Conservation (phyloP, 495 filamentous ascomycete genomes). For the Lasiosphaeria ovina region DNA sequence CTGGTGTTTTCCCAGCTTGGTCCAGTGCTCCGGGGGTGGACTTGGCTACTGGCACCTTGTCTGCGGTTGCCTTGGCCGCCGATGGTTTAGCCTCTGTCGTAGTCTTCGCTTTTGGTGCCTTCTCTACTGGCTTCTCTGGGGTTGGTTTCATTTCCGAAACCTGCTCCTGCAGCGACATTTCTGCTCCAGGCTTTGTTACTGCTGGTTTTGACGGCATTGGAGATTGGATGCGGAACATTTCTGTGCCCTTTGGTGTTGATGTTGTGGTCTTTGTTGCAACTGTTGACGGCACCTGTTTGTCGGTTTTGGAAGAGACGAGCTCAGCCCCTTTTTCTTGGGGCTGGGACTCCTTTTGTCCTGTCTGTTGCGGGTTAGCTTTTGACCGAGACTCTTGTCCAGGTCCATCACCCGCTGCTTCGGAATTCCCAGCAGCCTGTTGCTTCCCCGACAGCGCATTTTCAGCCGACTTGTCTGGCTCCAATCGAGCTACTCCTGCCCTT, state of each 20-base stretch:
- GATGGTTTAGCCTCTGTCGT: neutral
- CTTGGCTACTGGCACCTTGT: neutral
- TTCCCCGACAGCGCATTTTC: neutral
- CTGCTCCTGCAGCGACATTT: neutral
- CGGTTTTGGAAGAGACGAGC: no score
- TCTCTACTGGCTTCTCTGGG: neutral
- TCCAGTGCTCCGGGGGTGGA: neutral
- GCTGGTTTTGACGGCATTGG: neutral
- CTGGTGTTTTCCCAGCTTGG: neutral
- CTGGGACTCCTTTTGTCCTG: no score
- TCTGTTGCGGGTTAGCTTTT: no score
- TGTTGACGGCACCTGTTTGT: no score
- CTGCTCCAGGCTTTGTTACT: neutral
- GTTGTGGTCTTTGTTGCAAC: neutral
- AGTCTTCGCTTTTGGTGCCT: neutral
- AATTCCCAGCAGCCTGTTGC: neutral
- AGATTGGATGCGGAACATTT: neutral
- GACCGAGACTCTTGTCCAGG: neutral
- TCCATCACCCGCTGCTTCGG: neutral
- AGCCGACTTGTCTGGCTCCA: neutral
- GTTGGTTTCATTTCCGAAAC: neutral
- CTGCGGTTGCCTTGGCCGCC: neutral
- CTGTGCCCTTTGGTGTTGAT: neutral
- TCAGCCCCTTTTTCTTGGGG: no score
- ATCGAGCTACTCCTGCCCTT: neutral